Evolutionary conservation across 352 stramenopile species (phyloP).

Genomic region (Phytophthora sp.): DNA sequence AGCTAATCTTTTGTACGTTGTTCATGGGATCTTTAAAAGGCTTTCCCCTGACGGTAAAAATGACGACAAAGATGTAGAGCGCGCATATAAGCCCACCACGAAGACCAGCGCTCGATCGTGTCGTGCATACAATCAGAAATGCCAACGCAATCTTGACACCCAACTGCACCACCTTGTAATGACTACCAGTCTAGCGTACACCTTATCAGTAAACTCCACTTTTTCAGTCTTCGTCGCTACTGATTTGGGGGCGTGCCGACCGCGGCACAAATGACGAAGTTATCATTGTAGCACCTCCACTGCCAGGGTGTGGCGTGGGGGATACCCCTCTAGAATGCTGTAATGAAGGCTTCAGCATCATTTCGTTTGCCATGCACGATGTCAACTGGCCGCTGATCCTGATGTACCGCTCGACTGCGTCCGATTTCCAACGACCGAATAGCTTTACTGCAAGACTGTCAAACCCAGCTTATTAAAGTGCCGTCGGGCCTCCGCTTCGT

Average conservation of each 20-base stretch:
- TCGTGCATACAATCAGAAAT: constrained; percentile 2
- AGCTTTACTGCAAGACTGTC: constrained; percentile 8
- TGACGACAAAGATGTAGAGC: constrained; percentile 30
- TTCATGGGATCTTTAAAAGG: constrained; percentile 48
- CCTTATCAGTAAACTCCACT: too few relatives aligned
- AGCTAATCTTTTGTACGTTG: constrained; percentile 49
- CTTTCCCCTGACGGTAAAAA: constrained; percentile 29
- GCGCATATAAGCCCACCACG: constrained; percentile 3
- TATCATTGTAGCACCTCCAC: constrained; percentile 2
- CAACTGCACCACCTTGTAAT: not conserved
- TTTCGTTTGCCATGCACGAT: not conserved
- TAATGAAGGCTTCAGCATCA: not conserved
- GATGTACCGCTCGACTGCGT: constrained; percentile 1
- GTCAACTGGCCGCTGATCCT: not conserved
- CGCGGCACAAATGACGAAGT: not conserved
- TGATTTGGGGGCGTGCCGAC: not conserved
- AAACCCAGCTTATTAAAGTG: constrained; percentile 8
- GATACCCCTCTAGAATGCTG: not conserved
- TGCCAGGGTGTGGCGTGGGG: constrained; percentile 9
- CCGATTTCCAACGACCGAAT: constrained; percentile 8
- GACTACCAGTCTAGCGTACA: too few relatives aligned
- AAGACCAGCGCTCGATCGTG: not conserved
- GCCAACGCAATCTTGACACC: not conserved
- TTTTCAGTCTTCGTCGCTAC: not conserved
- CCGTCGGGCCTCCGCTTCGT: not conserved